A percentile compares a stretch with the other conserved stretches of the same genome.
These are phyloP conservation scores for Mediolabrus comicus DNA, from an alignment of 108 stramenopile species.

Conservation along the genomic window DNA sequence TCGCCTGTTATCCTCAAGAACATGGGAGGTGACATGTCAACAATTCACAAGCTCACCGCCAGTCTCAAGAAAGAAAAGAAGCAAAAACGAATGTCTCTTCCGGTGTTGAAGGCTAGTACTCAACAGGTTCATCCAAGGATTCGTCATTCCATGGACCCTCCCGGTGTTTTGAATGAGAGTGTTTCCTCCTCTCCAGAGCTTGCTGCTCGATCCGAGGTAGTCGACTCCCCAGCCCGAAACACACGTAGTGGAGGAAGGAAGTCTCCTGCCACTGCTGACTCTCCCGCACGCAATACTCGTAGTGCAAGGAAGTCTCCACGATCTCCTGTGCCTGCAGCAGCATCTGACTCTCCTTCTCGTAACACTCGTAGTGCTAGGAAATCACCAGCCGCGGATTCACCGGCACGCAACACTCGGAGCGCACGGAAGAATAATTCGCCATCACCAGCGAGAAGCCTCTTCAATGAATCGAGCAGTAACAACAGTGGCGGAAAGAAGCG, in stretches of 20 bases:
- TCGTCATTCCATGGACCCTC: not conserved
- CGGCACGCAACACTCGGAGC: constrained; percentile 20
- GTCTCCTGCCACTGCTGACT: constrained; percentile 14
- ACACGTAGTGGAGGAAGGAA: not conserved
- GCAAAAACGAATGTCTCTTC: constrained; percentile 19
- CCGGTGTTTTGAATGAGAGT: not conserved
- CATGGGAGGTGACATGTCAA: constrained; percentile 29
- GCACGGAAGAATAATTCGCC: constrained; percentile 10
- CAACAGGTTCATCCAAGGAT: not conserved
- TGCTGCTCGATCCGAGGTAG: not conserved
- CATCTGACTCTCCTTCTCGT: constrained; percentile 22
- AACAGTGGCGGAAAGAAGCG: constrained; percentile 9
- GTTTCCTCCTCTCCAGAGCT: not conserved
- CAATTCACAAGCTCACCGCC: constrained; percentile 38
- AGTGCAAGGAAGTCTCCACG: not conserved
- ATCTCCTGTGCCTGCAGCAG: not conserved
- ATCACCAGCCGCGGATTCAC: constrained; percentile 13
- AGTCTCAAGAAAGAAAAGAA: constrained; percentile 34
- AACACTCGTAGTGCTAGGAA: not conserved
- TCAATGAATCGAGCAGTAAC: not conserved
- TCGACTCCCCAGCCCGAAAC: constrained; percentile 28
- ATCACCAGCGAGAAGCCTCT: constrained; percentile 5
- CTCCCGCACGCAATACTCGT: constrained; percentile 16
- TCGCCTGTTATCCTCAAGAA: constrained; percentile 18
- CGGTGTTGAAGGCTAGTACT: constrained; percentile 5